phyloP scores from a whole-genome alignment of 2,329 filamentous ascomycete species.

The Elsinoe perseae region DNA sequence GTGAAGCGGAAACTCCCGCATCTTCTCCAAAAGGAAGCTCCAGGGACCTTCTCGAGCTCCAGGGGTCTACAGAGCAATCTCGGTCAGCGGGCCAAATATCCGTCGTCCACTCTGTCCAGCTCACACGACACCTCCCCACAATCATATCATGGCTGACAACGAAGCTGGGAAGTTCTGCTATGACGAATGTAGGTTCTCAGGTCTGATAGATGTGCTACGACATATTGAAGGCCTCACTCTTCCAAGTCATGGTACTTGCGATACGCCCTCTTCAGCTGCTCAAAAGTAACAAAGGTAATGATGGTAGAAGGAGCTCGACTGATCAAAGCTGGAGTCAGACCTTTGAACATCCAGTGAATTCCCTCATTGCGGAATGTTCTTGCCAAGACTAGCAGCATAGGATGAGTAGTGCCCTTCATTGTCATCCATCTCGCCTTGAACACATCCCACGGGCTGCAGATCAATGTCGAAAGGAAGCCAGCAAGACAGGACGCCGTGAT shows the following conservation, averaged over 20 bases:
- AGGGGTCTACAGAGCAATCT: constrained; percentile 16
- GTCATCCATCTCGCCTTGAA: constrained; percentile 23
- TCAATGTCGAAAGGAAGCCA: constrained; percentile 23
- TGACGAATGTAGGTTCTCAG: background rate
- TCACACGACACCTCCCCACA: background rate
- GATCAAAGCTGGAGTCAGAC: constrained; percentile 22
- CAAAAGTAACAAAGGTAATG: constrained; percentile 20
- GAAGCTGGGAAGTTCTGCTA: background rate
- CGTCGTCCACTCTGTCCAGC: background rate
- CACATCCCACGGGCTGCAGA: constrained; percentile 23
- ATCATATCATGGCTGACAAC: background rate
- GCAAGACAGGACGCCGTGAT: constrained; percentile 22
- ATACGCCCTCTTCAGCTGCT: constrained; percentile 19
- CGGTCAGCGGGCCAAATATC: constrained; percentile 12
- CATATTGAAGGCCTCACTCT: constrained; percentile 1
- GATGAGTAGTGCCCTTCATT: constrained; percentile 17
- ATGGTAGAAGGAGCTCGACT: constrained; percentile 23
- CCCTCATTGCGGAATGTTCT: constrained; percentile 21
- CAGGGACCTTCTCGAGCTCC: background rate
- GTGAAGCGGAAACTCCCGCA: constrained; percentile 13
- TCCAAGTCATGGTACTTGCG: constrained; percentile 17
- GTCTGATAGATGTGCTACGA: background rate
- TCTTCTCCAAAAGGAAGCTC: constrained; percentile 17
- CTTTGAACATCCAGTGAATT: constrained; percentile 22
- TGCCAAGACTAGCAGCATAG: constrained; percentile 19